Evolutionary conservation across 2,329 filamentous ascomycete species (phyloP).

Genomic region (Talaromyces sp.): DNA sequence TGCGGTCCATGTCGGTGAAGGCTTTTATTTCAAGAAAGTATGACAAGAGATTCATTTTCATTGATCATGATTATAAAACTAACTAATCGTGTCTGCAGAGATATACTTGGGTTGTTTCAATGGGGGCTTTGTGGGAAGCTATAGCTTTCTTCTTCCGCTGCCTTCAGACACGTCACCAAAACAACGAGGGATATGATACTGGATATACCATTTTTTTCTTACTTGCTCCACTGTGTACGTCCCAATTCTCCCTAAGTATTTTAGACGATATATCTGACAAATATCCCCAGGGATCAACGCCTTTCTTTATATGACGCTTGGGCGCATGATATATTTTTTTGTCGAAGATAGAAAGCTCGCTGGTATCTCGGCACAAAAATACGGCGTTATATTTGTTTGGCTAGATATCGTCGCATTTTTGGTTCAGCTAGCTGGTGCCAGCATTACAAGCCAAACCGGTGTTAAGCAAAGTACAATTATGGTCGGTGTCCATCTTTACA

Average conservation of each 20-base stretch:
- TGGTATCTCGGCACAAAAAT: slow-evolving; percentile 28
- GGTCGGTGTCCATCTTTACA: slow-evolving; percentile 44
- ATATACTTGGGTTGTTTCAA: slow-evolving; percentile 39
- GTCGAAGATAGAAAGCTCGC: slow-evolving; percentile 32
- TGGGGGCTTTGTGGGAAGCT: slow-evolving; percentile 37
- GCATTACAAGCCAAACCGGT: slow-evolving; percentile 19
- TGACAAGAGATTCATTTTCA: too few species aligned
- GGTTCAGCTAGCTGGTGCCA: neutral
- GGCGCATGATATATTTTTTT: slow-evolving; percentile 43
- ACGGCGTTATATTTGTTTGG: slow-evolving; percentile 36
- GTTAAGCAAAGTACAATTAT: slow-evolving; percentile 28
- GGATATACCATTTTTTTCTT: slow-evolving; percentile 40
- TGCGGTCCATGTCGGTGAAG: neutral
- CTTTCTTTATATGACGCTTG: slow-evolving; percentile 44
- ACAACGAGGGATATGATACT: slow-evolving; percentile 19
- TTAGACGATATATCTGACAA: neutral
- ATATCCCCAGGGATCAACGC: slow-evolving; percentile 30
- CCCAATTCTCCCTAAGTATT: neutral
- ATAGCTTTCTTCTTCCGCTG: slow-evolving; percentile 36
- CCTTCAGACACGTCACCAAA: slow-evolving; percentile 36
- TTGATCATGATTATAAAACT: too few species aligned
- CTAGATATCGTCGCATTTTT: slow-evolving; percentile 29
- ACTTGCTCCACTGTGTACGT: slow-evolving; percentile 25
- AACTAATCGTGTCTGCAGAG: neutral
- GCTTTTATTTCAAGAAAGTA: neutral